Evolutionary conservation across 306 rosid species (phyloP).

Genomic region (Macrotyloma uniflorum): DNA sequence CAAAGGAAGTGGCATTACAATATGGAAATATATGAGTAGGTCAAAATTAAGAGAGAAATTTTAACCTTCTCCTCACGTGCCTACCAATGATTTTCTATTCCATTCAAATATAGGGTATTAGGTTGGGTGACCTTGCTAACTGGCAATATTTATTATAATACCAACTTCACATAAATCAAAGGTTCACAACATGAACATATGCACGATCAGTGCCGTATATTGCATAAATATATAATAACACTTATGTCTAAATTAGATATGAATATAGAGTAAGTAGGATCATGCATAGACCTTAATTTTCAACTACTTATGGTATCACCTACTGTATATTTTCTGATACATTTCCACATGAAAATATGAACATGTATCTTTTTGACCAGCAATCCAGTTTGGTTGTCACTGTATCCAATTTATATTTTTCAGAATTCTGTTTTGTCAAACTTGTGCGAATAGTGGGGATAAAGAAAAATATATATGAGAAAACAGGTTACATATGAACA

Average conservation of each 20-base stretch:
- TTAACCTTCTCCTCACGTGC: slow-evolving; percentile 31
- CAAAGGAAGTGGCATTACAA: not conserved
- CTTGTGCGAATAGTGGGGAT: too few species aligned
- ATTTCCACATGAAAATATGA: slow-evolving; percentile 13
- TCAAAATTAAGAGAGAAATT: not conserved
- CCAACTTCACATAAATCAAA: slow-evolving; percentile 13
- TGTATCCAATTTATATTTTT: not conserved
- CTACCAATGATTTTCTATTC: slow-evolving; percentile 9
- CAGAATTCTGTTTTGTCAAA: too few species aligned
- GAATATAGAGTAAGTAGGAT: not conserved
- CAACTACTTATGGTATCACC: slow-evolving; percentile 6
- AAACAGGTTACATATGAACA: too few species aligned
- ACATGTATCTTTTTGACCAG: not conserved
- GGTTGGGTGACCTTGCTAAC: slow-evolving; percentile 23
- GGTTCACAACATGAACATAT: not conserved
- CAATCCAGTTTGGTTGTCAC: slow-evolving; percentile 6
- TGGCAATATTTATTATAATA: slow-evolving; percentile 26
- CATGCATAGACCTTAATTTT: slow-evolving; percentile 35
- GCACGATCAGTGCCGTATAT: slow-evolving; percentile 19
- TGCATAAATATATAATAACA: not conserved
- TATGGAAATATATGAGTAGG: not conserved
- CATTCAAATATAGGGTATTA: slow-evolving; percentile 3
- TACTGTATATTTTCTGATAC: slow-evolving; percentile 12
- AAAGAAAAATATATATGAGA: too few species aligned
- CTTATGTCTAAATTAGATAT: not conserved